Evolutionary conservation across 306 rosid species (phyloP).

Genomic region (Rosa chinensis): DNA sequence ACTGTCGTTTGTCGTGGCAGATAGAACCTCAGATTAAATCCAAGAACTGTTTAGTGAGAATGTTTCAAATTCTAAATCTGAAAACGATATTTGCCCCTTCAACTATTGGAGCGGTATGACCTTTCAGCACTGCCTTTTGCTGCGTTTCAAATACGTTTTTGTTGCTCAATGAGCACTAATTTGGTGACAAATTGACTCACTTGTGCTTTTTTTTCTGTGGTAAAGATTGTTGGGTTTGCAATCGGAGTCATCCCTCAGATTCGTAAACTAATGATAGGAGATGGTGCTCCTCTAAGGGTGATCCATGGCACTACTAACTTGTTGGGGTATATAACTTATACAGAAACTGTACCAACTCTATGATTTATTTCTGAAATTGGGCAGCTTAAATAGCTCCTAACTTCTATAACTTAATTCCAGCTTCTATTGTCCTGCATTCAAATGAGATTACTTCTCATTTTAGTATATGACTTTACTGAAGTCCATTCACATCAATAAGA

Average conservation of each 20-base stretch:
- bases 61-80: constrained; percentile 44
- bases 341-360: background rate
- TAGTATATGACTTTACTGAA: background rate
- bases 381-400: background rate
- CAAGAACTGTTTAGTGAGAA: constrained; percentile 16
- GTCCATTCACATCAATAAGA: background rate
- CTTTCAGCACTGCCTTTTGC: background rate
- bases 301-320: constrained; percentile 58
- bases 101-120: constrained; percentile 70
- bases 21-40: constrained; percentile 33
- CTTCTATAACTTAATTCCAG: background rate
- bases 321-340: constrained; percentile 52
- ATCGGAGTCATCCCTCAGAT: constrained; percentile 57
- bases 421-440: background rate
- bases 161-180: background rate
- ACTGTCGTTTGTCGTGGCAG: constrained; percentile 29
- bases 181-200: background rate
- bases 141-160: background rate
- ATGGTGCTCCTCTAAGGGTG: constrained; percentile 69
- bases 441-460: background rate
- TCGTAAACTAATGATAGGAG: constrained; percentile 51
- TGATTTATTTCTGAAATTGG: background rate
- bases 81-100: constrained; percentile 74
- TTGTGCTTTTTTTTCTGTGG: background rate
- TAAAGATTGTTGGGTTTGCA: constrained; percentile 60